Evolutionary conservation across 345 rosid genomes (phyloP), one percentile per base, ranked within the genome.

Genomic region (Gossypium thurberi): DNA sequence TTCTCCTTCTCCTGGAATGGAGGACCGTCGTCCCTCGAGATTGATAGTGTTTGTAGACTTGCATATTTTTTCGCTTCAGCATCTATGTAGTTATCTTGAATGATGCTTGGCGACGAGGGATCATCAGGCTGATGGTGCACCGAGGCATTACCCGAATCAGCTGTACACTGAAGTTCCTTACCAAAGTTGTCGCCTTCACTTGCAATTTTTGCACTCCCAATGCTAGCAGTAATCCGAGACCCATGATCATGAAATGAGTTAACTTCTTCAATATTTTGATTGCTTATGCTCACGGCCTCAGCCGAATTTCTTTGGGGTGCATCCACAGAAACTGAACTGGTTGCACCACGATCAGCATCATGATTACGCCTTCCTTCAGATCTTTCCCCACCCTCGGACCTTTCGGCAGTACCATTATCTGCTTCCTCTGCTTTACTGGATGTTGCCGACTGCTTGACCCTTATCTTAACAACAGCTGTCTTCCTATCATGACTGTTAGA

Each of bases 111-210:
- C 17, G 83, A 80, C 18, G 78, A 74, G 42, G 86, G 84, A 75
- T 79, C 78, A 55, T 81, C 84, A 10, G 63, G 63, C 62, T 57
- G 62, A 11, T 69, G 78, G 51, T 76, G 84, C 67, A 79, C 74
- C 8, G 83, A 84, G 42, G 82, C 76, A 65, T 86, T 90, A 75
- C 96, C 85, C 17, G 99, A 95, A 73, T 92, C 98, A 6, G 99
- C 98, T 48, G 98, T 95, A 87, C 99, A 95, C 82, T 92, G 99
- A 66, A 95, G 90, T 69, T 91, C 98, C 87, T 83, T 95, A 66
- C 89, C 96, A 20, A 82, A 75, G 67, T 82, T 86, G 75, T 90
- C 90, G 10, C 89, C 89, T 65, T 91, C 94, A 15, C 87, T 78
- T 15, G 82, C 87, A 26, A 87, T 72, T 81, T 90, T 92, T 20